Percentiles rank a stretch among this genome's conserved stretches.
These are phyloP conservation scores for Lactifluus echinatus DNA, from an alignment of 768 basidiomycete genomes.

Conservation along the genomic window DNA sequence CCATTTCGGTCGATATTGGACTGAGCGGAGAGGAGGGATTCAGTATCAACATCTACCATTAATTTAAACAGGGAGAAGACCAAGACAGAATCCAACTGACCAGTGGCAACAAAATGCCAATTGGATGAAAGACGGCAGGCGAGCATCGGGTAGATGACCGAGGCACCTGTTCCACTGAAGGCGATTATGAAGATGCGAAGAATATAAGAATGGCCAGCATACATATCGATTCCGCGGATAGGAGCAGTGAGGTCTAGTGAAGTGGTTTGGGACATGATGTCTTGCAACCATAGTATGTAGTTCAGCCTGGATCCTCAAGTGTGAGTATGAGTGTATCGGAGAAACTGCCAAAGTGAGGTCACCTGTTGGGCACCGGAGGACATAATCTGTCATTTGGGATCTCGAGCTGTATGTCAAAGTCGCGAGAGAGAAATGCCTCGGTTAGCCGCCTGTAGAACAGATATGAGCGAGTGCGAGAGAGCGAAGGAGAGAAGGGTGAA, in stretches of 20 bases:
- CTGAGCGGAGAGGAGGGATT: slow-evolving; percentile 48
- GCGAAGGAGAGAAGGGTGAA: not conserved
- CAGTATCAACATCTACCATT: slow-evolving; percentile 56
- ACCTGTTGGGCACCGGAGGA: slow-evolving; percentile 55
- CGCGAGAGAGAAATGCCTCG: slow-evolving; percentile 62
- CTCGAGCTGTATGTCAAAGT: slow-evolving; percentile 56
- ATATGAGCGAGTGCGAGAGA: not conserved
- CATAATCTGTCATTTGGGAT: slow-evolving; percentile 72
- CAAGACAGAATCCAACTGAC: slow-evolving; percentile 29
- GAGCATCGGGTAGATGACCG: slow-evolving; percentile 82
- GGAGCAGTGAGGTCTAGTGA: not conserved
- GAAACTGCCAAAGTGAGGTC: not conserved
- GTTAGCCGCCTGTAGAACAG: slow-evolving; percentile 56
- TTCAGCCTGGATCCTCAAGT: slow-evolving; percentile 48
- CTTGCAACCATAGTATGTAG: slow-evolving; percentile 81
- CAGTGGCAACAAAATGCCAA: slow-evolving; percentile 65
- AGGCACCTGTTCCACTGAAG: slow-evolving; percentile 82
- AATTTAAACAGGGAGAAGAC: not conserved
- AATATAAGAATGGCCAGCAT: slow-evolving; percentile 21
- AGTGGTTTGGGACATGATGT: slow-evolving; percentile 32
- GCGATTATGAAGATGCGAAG: not conserved
- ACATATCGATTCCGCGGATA: slow-evolving; percentile 71
- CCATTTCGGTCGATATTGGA: slow-evolving; percentile 51
- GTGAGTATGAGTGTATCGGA: not conserved
- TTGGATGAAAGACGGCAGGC: slow-evolving; percentile 42